A percentile compares a stretch with the other conserved stretches of the same genome.
Evolutionary conservation across 495 filamentous ascomycete genomes (phyloP).

Genomic region (Extremus antarcticus): DNA sequence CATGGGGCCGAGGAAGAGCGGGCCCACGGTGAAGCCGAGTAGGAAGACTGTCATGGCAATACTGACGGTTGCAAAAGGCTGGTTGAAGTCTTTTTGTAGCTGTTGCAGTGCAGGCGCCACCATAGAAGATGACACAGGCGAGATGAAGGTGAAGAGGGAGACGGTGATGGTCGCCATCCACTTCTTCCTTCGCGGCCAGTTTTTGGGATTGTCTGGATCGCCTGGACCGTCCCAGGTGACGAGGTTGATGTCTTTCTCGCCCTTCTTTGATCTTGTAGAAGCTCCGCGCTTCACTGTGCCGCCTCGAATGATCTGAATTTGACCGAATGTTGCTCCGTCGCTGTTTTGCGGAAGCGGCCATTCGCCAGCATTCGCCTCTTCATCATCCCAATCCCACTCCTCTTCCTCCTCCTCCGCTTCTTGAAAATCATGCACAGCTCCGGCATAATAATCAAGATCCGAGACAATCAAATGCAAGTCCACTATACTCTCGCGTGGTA

Average conservation of each 20-base stretch:
- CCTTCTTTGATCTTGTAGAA: constrained; percentile 14
- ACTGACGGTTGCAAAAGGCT: constrained; percentile 41
- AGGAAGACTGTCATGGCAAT: constrained; percentile 63
- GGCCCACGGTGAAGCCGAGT: constrained; percentile 59
- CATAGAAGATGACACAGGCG: constrained; percentile 61
- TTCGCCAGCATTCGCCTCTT: constrained; percentile 6
- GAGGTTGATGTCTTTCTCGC: constrained; percentile 21
- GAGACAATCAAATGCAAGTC: constrained; percentile 19
- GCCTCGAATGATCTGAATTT: constrained; percentile 15
- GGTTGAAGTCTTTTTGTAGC: constrained; percentile 48
- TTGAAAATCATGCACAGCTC: constrained; percentile 19
- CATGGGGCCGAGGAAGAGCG: constrained; percentile 32
- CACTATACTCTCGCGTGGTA: constrained; percentile 17
- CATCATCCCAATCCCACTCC: constrained; percentile 15
- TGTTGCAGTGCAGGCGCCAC: constrained; percentile 53
- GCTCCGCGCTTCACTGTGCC: constrained; percentile 9
- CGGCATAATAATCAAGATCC: constrained; percentile 19
- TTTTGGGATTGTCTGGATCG: constrained; percentile 34
- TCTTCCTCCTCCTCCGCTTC: constrained; percentile 13
- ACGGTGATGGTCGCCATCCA: constrained; percentile 49
- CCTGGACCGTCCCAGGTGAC: constrained; percentile 32
- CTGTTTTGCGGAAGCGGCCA: constrained; percentile 14
- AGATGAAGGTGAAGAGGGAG: constrained; percentile 53
- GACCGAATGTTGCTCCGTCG: constrained; percentile 15
- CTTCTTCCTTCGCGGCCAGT: constrained; percentile 38